Percentiles rank a stretch among this genome's conserved stretches.
These are phyloP conservation scores for Gomphus sp. DNA, from an alignment of 1,284 basidiomycete genomes.

Conservation along the genomic window DNA sequence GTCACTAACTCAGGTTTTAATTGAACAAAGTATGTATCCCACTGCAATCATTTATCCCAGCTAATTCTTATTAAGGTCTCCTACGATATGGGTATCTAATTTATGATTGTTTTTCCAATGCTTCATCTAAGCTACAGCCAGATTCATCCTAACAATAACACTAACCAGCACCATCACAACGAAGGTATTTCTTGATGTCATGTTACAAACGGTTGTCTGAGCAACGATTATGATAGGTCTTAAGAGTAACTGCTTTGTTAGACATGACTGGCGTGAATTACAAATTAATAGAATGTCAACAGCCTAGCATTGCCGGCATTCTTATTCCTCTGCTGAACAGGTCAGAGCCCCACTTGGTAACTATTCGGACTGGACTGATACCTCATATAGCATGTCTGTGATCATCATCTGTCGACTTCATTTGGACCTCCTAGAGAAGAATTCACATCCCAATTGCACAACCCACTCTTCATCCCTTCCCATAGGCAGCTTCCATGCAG, in stretches of 20 bases:
- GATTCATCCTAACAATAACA: not conserved
- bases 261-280: not conserved
- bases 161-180: not conserved
- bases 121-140: not conserved
- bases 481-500: not conserved
- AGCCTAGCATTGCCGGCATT: not conserved
- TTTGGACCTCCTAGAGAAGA: not conserved
- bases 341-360: not conserved
- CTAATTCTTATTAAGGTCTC: not conserved
- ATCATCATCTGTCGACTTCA: not conserved
- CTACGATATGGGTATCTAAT: not conserved
- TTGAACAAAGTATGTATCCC: not conserved
- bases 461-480: not conserved
- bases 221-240: not conserved
- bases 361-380: not conserved
- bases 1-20: not conserved
- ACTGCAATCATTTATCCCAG: not conserved
- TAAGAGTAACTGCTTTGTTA: not conserved
- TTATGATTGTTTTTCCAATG: too few species aligned
- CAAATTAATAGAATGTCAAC: not conserved
- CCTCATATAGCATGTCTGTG: not conserved
- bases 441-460: not conserved
- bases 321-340: not conserved
- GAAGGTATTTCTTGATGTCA: not conserved
- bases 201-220: not conserved